A percentile compares a stretch with the other conserved stretches of the same genome.
Evolutionary conservation across 2,329 filamentous ascomycete species (phyloP).

Genomic region (Colletotrichum kahawae): DNA sequence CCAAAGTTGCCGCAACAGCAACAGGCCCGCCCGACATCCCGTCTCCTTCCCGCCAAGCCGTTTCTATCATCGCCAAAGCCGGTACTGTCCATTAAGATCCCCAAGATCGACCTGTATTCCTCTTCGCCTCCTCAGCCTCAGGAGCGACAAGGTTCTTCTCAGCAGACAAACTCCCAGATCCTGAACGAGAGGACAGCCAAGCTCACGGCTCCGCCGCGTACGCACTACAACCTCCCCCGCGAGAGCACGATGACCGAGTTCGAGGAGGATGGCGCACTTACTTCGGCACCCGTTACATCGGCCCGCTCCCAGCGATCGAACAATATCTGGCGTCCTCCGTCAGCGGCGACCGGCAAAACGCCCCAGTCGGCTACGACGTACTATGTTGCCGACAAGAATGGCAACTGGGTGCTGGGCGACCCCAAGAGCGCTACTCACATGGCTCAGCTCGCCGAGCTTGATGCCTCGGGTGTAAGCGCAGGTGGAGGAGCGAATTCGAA

Average conservation of each 20-base stretch:
- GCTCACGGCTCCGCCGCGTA: slow-evolving; percentile 20
- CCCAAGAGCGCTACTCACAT: slow-evolving; percentile 29
- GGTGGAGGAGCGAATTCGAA: slow-evolving; percentile 14
- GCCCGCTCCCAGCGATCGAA: slow-evolving; percentile 33
- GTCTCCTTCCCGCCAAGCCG: slow-evolving; percentile 47
- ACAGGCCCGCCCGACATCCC: slow-evolving; percentile 40
- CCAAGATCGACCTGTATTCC: slow-evolving; percentile 19
- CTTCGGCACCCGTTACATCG: slow-evolving; percentile 21
- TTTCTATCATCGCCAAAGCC: slow-evolving; percentile 39
- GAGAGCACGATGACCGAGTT: slow-evolving; percentile 58
- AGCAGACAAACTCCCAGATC: slow-evolving; percentile 21
- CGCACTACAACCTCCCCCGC: slow-evolving; percentile 27
- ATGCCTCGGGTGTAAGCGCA: slow-evolving; percentile 21
- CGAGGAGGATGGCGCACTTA: slow-evolving; percentile 52
- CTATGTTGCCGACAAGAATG: slow-evolving; percentile 57
- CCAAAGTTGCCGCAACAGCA: slow-evolving; percentile 10
- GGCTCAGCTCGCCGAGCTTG: slow-evolving; percentile 30
- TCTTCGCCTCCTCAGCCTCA: slow-evolving; percentile 4
- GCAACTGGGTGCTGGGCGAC: slow-evolving; percentile 58
- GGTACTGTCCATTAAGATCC: slow-evolving; percentile 45
- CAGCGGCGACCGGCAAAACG: slow-evolving; percentile 33
- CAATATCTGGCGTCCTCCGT: slow-evolving; percentile 58
- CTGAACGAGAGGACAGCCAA: slow-evolving; percentile 10
- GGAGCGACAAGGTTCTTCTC: slow-evolving; percentile 1
- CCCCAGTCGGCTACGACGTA: slow-evolving; percentile 50